Conservation (phyloP, 257 asterid genomes). For the Rubia yunnanensis region DNA sequence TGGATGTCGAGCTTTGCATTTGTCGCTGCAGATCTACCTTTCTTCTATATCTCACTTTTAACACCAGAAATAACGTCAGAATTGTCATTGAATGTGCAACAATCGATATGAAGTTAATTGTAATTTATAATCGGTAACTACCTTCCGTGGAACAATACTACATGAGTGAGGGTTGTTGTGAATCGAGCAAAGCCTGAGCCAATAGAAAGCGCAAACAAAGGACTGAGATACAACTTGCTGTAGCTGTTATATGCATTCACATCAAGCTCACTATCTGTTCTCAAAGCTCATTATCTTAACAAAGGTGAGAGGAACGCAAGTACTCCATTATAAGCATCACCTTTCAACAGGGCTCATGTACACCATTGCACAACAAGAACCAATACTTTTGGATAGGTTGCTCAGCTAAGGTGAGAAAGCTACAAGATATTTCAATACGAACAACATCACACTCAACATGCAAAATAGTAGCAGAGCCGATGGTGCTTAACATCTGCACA, state of each 20-base stretch:
- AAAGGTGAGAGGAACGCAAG: no score
- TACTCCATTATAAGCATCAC: no score
- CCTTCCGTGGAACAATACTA: constrained; percentile 90
- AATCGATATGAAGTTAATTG: neutral
- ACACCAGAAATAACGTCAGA: neutral
- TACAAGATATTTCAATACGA: no score
- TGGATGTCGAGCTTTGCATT: constrained; percentile 63
- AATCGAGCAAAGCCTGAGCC: constrained; percentile 96
- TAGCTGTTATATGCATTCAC: constrained; percentile 58
- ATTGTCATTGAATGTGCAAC: neutral
- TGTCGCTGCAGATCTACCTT: constrained; percentile 62
- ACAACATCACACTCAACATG: no score
- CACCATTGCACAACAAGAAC: no score
- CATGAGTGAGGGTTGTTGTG: constrained; percentile 86
- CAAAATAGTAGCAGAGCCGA: no score
- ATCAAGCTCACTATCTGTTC: constrained; percentile 69
- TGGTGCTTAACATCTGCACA: no score
- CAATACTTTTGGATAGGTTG: no score
- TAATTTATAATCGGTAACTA: constrained; percentile 1
- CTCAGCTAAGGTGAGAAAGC: no score
- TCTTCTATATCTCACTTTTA: constrained; percentile 80
- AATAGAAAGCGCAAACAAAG: constrained; percentile 86
- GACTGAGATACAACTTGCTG: constrained; percentile 94
- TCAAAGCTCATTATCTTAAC: no score
- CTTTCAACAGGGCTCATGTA: no score